A percentile compares a stretch with the other conserved stretches of the same genome.
Conservation (phyloP, 2,329 filamentous ascomycete genomes). For the Raffaelea ambrosiae region DNA sequence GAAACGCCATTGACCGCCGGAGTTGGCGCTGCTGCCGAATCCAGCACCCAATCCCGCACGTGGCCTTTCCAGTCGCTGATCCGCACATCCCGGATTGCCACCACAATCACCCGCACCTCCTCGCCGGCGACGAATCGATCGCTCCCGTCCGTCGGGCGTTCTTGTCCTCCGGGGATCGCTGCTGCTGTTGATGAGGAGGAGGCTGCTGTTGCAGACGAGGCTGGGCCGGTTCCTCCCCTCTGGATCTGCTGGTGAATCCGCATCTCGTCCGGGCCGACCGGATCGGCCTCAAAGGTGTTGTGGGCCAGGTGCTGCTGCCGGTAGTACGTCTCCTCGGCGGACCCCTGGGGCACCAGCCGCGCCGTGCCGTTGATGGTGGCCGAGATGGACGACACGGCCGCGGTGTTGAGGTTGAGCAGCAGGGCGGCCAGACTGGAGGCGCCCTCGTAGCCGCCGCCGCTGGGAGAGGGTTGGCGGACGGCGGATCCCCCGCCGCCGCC, state of each 20-base stretch:
- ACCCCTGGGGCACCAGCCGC: constrained; percentile 60
- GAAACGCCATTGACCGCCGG: constrained; percentile 30
- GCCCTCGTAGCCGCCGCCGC: constrained; percentile 30
- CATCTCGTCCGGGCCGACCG: constrained; percentile 25
- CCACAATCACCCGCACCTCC: constrained; percentile 80
- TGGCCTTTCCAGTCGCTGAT: constrained; percentile 95
- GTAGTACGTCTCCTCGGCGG: constrained; percentile 78
- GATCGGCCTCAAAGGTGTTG: constrained; percentile 69
- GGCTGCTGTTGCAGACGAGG: constrained; percentile 19
- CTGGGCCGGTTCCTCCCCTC: constrained; percentile 18
- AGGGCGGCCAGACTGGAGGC: constrained; percentile 68
- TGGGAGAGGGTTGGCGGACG: not conserved
- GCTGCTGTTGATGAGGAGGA: no score
- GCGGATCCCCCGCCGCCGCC: not conserved
- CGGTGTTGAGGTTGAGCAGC: constrained; percentile 84
- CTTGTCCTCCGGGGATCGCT: no score
- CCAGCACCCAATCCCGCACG: constrained; percentile 66
- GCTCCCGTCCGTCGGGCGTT: constrained; percentile 38
- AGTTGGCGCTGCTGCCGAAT: constrained; percentile 16
- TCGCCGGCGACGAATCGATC: constrained; percentile 69
- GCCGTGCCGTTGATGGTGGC: constrained; percentile 92
- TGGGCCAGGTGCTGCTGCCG: constrained; percentile 79
- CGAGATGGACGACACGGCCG: constrained; percentile 77
- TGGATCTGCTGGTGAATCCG: constrained; percentile 24
- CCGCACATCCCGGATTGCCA: constrained; percentile 73